These are phyloP conservation scores for Lepraria neglecta DNA, from an alignment of 495 filamentous ascomycete genomes.

Conservation along the genomic window DNA sequence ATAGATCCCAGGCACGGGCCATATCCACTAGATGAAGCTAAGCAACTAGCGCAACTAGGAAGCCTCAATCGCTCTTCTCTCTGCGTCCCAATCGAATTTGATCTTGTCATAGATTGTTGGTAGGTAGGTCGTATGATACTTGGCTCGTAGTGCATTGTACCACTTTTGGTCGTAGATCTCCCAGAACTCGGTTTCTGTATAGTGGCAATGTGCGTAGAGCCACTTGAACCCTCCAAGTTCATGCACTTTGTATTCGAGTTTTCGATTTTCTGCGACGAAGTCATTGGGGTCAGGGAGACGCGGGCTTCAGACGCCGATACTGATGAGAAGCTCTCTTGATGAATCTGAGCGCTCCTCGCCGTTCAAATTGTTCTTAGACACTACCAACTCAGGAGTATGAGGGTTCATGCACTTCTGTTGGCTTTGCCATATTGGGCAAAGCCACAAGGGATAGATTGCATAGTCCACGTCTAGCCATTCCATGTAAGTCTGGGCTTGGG, in stretches of 20 bases:
- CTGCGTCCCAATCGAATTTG: slow-evolving; percentile 15
- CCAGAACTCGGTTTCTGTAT: slow-evolving; percentile 51
- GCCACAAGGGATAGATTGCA: slow-evolving; percentile 53
- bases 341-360: neutral
- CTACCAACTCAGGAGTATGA: neutral
- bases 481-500: slow-evolving; percentile 41
- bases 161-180: slow-evolving; percentile 40
- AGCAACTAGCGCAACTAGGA: slow-evolving; percentile 15
- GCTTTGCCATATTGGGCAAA: slow-evolving; percentile 44
- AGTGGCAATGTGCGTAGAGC: slow-evolving; percentile 54
- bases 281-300: slow-evolving; percentile 31
- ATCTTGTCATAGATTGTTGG: slow-evolving; percentile 39
- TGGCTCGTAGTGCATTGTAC: slow-evolving; percentile 43
- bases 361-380: neutral
- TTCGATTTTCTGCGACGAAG: slow-evolving; percentile 54
- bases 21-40: slow-evolving; percentile 17
- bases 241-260: slow-evolving; percentile 55
- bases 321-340: slow-evolving; percentile 37
- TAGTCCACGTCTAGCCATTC: slow-evolving; percentile 40
- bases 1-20: slow-evolving; percentile 18
- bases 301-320: slow-evolving; percentile 49
- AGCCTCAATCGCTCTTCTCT: slow-evolving; percentile 11
- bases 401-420: neutral
- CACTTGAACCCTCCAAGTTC: slow-evolving; percentile 61
- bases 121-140: slow-evolving; percentile 43